Conservation (phyloP, 2,329 filamentous ascomycete species). For the Alternaria brassicicola region DNA sequence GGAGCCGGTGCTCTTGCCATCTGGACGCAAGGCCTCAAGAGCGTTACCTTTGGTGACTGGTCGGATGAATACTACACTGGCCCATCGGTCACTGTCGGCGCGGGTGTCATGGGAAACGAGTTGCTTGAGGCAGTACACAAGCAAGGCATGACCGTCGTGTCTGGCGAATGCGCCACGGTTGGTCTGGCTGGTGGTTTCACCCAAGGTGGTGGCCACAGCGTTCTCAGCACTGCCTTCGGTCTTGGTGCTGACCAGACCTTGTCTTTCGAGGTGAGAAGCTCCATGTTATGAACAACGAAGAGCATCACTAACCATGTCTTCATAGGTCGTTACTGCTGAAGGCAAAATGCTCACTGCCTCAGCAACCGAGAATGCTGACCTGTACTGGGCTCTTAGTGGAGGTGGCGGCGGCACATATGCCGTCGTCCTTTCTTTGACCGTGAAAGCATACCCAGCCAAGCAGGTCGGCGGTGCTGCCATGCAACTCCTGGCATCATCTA, state of each 20-base stretch:
- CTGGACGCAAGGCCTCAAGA: conserved; percentile 42
- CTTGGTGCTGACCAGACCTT: conserved; percentile 42
- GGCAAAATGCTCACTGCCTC: conserved; percentile 39
- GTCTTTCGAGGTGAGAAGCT: conserved; percentile 31
- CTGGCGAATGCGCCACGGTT: conserved; percentile 42
- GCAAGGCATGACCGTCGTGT: conserved; percentile 29
- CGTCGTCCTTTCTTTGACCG: conserved; percentile 38
- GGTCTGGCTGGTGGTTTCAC: conserved; percentile 43
- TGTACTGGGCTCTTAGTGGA: conserved; percentile 47
- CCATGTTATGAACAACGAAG: neutral
- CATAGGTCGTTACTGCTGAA: conserved; percentile 40
- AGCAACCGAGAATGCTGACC: conserved; percentile 36
- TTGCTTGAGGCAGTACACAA: conserved; percentile 27
- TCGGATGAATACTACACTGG: conserved; percentile 33
- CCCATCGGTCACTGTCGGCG: conserved; percentile 33
- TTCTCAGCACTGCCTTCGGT: conserved; percentile 28
- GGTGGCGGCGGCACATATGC: conserved; percentile 42
- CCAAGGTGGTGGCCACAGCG: conserved; percentile 41
- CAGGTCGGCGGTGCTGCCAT: conserved; percentile 31
- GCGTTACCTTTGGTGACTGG: conserved; percentile 26
- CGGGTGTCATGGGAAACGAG: conserved; percentile 37
- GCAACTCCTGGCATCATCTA: conserved; percentile 25
- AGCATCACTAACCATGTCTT: conserved; percentile 24
- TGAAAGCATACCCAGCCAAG: conserved; percentile 32
- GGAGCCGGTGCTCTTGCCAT: conserved; percentile 36